phyloP scores from a whole-genome alignment of 1,284 basidiomycete species.

The Puccinia horiana region DNA sequence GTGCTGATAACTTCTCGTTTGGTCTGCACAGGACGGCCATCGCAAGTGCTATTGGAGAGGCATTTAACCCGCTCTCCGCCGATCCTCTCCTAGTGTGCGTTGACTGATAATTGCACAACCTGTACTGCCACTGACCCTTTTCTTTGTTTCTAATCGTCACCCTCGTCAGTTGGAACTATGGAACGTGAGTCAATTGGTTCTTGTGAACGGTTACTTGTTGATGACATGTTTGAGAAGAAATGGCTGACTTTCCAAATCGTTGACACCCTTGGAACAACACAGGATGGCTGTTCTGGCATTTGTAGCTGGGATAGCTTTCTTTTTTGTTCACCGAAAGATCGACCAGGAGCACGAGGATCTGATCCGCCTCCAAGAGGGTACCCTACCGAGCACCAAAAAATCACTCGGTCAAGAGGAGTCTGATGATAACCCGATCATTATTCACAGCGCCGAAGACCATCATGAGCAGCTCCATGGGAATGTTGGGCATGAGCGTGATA shows the following conservation, averaged over 20 bases:
- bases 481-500: not conserved
- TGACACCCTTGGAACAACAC: not conserved
- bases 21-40: constrained; percentile 29
- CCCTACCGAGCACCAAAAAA: not conserved
- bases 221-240: not conserved
- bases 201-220: not conserved
- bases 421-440: not conserved
- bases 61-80: constrained; percentile 41
- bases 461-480: not conserved
- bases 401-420: not conserved
- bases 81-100: constrained; percentile 46
- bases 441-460: not conserved
- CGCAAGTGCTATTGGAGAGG: constrained; percentile 47
- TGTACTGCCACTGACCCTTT: not conserved
- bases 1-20: not conserved
- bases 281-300: constrained; percentile 43
- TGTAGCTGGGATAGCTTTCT: constrained; percentile 30
- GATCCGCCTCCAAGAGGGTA: constrained; percentile 27
- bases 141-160: not conserved
- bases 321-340: constrained; percentile 16
- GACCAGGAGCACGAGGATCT: constrained; percentile 39
- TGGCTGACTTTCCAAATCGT: no score
- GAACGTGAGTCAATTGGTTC: constrained; percentile 28
- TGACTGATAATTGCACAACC: not conserved
- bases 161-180: constrained; percentile 44